Percentiles rank a stretch among this genome's conserved stretches.
phyloP scores from a whole-genome alignment of 1,139 yeast species.

The Sporopachydermia cereana region DNA sequence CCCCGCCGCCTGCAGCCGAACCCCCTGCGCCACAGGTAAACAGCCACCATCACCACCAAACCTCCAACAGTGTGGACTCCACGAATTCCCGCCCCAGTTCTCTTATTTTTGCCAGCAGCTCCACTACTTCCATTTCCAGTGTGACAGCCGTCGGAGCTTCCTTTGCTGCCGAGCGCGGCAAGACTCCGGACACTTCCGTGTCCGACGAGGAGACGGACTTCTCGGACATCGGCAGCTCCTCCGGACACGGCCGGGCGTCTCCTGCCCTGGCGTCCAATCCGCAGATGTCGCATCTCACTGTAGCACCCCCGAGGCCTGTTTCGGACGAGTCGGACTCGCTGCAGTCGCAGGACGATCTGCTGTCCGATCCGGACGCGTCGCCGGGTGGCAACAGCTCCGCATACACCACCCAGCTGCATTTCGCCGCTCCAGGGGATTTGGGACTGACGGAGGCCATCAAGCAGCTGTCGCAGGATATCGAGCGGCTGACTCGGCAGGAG shows the following conservation, averaged over 20 bases:
- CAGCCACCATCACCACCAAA: too few relatives aligned
- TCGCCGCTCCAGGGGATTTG: slow-evolving; percentile 62
- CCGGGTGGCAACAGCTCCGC: slow-evolving; percentile 12
- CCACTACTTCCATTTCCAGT: background rate
- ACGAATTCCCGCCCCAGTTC: background rate
- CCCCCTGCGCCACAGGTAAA: too few relatives aligned
- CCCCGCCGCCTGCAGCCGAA: background rate
- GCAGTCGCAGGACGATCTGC: background rate
- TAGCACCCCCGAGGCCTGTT: background rate
- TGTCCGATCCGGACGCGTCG: background rate
- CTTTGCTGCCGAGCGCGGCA: background rate
- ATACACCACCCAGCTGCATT: slow-evolving; percentile 17
- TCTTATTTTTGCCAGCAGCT: background rate
- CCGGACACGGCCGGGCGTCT: background rate
- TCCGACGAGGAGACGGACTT: slow-evolving; percentile 7
- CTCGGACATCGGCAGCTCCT: background rate
- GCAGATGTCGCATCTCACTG: background rate
- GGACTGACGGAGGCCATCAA: slow-evolving; percentile 58
- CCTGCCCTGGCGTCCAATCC: background rate
- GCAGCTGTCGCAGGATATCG: slow-evolving; percentile 45
- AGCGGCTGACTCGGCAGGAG: slow-evolving; percentile 48
- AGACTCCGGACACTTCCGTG: background rate
- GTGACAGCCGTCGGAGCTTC: background rate
- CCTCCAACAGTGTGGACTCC: background rate
- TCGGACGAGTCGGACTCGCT: background rate